phyloP scores from a whole-genome alignment of 176 grass and related monocot genomes.

The Cocos nucifera region DNA sequence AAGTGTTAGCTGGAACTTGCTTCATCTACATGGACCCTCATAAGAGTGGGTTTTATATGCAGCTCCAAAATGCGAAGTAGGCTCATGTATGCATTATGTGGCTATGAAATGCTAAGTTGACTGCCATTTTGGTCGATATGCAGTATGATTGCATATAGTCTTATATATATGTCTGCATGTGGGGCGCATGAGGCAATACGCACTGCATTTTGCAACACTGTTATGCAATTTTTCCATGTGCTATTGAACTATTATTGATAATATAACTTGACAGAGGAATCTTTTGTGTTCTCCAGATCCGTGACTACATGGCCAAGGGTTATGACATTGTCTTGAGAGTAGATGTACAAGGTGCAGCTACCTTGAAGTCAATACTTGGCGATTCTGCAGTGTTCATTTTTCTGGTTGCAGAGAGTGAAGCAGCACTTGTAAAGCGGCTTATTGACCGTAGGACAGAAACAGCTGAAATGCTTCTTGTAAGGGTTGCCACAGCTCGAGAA shows the following conservation, averaged over 20 bases:
- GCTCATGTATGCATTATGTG: too few relatives aligned
- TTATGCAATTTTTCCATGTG: background rate
- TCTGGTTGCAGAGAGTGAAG: slow-evolving; percentile 79
- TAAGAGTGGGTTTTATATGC: too few relatives aligned
- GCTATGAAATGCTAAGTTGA: too few relatives aligned
- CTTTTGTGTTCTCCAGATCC: slow-evolving; percentile 37
- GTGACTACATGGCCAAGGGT: slow-evolving; percentile 84
- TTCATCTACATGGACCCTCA: too few relatives aligned
- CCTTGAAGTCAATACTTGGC: slow-evolving; percentile 64
- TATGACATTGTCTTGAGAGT: slow-evolving; percentile 91
- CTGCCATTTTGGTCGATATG: too few relatives aligned
- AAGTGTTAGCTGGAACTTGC: too few relatives aligned
- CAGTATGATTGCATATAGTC: too few relatives aligned
- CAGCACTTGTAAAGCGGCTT: slow-evolving; percentile 80
- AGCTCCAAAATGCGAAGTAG: too few relatives aligned
- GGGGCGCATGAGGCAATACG: too few relatives aligned
- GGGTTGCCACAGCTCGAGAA: slow-evolving; percentile 80
- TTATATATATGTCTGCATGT: too few relatives aligned
- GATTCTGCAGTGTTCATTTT: slow-evolving; percentile 93
- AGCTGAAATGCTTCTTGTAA: slow-evolving; percentile 87
- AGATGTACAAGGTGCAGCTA: slow-evolving; percentile 92
- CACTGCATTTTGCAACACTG: background rate
- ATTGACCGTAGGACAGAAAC: slow-evolving; percentile 86
- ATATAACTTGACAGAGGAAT: too few relatives aligned
- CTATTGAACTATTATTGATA: too few relatives aligned